Evolutionary conservation across 768 basidiomycete species (phyloP), one percentile per base, ranked within the genome.

Genomic region (Mycena vitilis): DNA sequence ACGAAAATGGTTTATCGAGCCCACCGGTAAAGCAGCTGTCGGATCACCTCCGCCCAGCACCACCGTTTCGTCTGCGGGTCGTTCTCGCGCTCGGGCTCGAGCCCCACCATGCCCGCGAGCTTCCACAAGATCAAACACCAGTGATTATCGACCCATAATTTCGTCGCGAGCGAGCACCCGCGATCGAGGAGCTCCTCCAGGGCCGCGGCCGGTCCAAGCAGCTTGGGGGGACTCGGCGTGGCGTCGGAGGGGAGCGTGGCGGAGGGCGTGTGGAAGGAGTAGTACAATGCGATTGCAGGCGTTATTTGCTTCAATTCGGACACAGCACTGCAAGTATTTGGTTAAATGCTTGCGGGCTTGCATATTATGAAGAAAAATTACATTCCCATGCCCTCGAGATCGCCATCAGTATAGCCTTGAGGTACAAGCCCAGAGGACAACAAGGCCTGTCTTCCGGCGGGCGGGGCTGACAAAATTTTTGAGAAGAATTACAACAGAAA

Each of bases 41-140:
- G 82, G 54, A 95, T 87, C 8, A 94, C 91, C 77, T 94, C 93
- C 13, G 81, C 76, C 91, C 93, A 98, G 71, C 87, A 90, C 95
- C 97, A 99, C 23, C 89, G 81, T 70, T 82, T 88, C 63, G 74
- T 78, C 22, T 72, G 71, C 56, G 84, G 81, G 53, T 86, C 79
- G 16, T 67, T 75, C 74, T 89, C 89, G 47, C 83, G 80, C 30
- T 84, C 77, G 5, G 96, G 95, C 65, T 94, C 89, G 1, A 95
- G 83, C 42, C 85, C 82, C 1, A 90, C 91, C 86, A 95, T 89
- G 15, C 94, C 92, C 4, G 95, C 95, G 23, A 98, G 80, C 80
- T 99, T 99, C 98, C 98, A 99, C 4, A 99, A 84, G 37, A 99
- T 88, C 52, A 96, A 80, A 12, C 81, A 78, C 94, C 95, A 99